These are phyloP conservation scores for Pythium brassicae DNA, from an alignment of 352 stramenopile genomes.

Conservation along the genomic window DNA sequence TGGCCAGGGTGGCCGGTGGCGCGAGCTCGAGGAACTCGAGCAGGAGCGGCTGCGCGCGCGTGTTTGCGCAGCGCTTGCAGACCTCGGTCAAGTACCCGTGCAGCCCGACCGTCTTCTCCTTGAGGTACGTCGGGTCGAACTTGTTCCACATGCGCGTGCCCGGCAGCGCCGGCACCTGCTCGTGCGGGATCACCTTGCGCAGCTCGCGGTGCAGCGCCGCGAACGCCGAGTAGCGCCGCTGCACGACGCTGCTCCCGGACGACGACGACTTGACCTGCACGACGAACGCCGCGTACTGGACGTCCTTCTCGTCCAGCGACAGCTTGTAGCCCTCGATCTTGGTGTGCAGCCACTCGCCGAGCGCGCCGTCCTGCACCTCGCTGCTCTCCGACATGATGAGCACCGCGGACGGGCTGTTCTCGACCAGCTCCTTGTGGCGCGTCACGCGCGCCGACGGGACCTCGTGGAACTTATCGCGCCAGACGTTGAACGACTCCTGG, in stretches of 20 bases:
- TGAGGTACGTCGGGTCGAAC: conserved; percentile 77
- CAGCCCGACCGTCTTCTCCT: conserved; percentile 67
- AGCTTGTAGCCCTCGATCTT: conserved; percentile 79
- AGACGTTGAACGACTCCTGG: conserved; percentile 69
- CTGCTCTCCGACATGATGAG: conserved; percentile 55
- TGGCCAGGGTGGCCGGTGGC: conserved; percentile 5
- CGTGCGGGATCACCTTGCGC: conserved; percentile 71
- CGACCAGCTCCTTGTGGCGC: conserved; percentile 67
- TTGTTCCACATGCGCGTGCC: conserved; percentile 82
- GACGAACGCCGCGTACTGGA: conserved; percentile 72
- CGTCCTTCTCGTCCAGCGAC: conserved; percentile 61
- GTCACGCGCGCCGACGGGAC: conserved; percentile 57
- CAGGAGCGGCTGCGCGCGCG: conserved; percentile 50
- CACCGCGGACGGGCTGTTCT: conserved; percentile 77
- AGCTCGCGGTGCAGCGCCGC: conserved; percentile 67
- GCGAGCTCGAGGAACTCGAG: conserved; percentile 62
- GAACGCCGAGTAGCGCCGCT: conserved; percentile 80
- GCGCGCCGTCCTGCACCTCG: conserved; percentile 10
- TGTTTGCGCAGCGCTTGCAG: conserved; percentile 73
- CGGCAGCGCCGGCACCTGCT: conserved; percentile 68
- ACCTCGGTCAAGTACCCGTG: conserved; percentile 71
- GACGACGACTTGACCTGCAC: conserved; percentile 74
- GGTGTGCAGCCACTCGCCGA: conserved; percentile 64
- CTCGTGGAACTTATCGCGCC: conserved; percentile 57
- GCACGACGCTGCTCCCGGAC: conserved; percentile 60